These are phyloP conservation scores for Puccinia hordei DNA, from an alignment of 1,284 basidiomycete genomes.

Conservation along the genomic window DNA sequence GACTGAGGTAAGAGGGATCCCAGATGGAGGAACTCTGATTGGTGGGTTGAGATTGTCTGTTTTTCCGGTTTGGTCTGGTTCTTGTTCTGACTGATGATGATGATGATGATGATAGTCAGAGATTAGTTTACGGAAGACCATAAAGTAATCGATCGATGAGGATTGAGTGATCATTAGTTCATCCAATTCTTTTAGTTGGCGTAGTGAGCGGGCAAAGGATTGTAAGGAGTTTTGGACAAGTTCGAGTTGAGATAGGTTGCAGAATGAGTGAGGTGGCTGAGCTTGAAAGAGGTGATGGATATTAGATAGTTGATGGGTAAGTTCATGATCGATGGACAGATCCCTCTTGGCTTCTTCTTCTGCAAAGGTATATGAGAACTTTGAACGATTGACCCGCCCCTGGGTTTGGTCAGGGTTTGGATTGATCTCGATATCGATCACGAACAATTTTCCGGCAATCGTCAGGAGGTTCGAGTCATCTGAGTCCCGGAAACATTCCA, in stretches of 20 bases:
- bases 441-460: conserved; percentile 46
- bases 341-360: conserved; percentile 46
- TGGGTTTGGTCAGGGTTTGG: not conserved
- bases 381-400: not conserved
- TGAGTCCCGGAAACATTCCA: conserved; percentile 39
- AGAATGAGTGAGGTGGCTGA: not conserved
- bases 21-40: conserved; percentile 9
- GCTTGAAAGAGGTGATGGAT: conserved; percentile 25
- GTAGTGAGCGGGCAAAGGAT: conserved; percentile 15
- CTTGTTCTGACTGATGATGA: not conserved
- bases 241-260: not conserved
- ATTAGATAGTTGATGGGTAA: conserved; percentile 8
- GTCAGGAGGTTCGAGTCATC: conserved; percentile 43
- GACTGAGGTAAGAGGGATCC: conserved; percentile 37
- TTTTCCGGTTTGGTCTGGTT: not conserved
- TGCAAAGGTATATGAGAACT: conserved; percentile 42
- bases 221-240: conserved; percentile 18
- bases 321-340: conserved; percentile 4
- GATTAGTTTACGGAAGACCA: conserved; percentile 22
- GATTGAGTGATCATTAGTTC: conserved; percentile 18
- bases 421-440: conserved; percentile 45
- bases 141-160: conserved; percentile 19
- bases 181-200: conserved; percentile 34
- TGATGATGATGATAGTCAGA: conserved; percentile 3
- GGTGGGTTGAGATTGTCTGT: not conserved